Conservation (phyloP, 148 eudicot species). For the Fagopyrum esculentum region DNA sequence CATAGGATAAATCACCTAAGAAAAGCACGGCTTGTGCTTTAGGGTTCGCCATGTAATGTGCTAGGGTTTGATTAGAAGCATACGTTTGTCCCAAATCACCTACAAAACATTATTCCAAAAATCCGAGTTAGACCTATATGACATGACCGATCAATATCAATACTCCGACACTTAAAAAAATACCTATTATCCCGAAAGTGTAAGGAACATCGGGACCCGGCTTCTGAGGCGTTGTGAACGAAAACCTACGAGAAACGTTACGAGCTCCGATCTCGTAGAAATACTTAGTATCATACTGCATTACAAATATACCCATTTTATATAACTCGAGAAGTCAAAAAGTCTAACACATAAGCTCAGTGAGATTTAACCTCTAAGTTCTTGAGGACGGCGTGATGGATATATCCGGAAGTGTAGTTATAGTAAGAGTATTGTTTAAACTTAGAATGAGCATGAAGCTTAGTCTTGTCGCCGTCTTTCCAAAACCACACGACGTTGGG, state of each 20-base stretch:
- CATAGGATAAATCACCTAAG: conserved; percentile 48
- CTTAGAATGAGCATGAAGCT: conserved; percentile 18
- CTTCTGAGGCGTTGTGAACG: conserved; percentile 8
- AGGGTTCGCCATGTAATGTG: conserved; percentile 35
- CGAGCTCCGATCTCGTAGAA: conserved; percentile 5
- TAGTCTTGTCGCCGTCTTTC: conserved; percentile 29
- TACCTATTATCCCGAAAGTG: conserved; percentile 10
- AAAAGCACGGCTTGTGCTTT: conserved; percentile 43
- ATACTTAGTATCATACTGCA: conserved; percentile 10
- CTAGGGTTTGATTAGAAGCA: conserved; percentile 34
- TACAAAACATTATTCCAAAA: background rate
- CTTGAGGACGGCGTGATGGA: conserved; percentile 38
- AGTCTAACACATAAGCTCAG: too few relatives aligned
- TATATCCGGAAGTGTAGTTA: conserved; percentile 51
- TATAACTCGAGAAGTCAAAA: too few relatives aligned
- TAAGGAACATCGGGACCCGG: conserved; percentile 8
- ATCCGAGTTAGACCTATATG: too few relatives aligned
- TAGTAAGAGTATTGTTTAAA: conserved; percentile 29
- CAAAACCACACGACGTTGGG: conserved; percentile 39
- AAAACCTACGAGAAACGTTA: conserved; percentile 8
- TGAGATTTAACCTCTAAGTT: conserved; percentile 26
- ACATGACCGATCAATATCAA: background rate
- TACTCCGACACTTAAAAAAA: too few relatives aligned
- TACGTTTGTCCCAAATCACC: conserved; percentile 45
- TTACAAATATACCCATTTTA: background rate